Conservation (phyloP, 345 rosid genomes). For the Dipteronia dyeriana region DNA sequence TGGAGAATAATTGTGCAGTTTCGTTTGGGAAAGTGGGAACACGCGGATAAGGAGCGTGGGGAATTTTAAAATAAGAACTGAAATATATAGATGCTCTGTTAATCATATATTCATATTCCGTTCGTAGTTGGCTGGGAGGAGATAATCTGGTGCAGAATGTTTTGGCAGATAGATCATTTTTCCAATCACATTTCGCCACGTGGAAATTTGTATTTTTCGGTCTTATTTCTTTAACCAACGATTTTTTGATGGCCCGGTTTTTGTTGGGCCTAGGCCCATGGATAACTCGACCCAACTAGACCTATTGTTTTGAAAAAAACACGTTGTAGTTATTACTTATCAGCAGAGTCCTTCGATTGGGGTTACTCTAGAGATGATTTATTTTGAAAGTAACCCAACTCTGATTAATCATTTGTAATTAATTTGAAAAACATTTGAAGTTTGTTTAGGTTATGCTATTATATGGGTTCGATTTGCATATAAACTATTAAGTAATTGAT, state of each 20-base stretch:
- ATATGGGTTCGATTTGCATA: too few species aligned
- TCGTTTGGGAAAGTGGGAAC: not conserved
- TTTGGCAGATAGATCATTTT: too few species aligned
- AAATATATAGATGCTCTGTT: not conserved
- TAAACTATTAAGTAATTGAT: too few species aligned
- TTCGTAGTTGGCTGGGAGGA: not conserved
- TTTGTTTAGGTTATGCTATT: too few species aligned
- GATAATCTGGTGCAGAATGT: not conserved
- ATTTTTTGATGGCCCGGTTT: not conserved
- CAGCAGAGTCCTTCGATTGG: too few species aligned
- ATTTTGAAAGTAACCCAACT: too few species aligned
- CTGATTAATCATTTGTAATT: too few species aligned
- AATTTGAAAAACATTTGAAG: too few species aligned
- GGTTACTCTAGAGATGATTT: too few species aligned
- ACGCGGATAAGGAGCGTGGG: constrained; percentile 9
- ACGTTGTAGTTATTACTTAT: too few species aligned
- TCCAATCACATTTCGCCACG: not conserved
- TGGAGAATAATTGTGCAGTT: not conserved
- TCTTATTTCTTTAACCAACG: too few species aligned
- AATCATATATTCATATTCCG: not conserved
- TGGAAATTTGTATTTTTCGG: not conserved
- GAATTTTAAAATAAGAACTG: not conserved
- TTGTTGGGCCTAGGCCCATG: constrained; percentile 6
- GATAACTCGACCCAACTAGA: not conserved
- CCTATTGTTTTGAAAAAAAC: too few species aligned